Evolutionary conservation across 2,329 filamentous ascomycete genomes (phyloP).

Genomic region (Elsinoe batatas): DNA sequence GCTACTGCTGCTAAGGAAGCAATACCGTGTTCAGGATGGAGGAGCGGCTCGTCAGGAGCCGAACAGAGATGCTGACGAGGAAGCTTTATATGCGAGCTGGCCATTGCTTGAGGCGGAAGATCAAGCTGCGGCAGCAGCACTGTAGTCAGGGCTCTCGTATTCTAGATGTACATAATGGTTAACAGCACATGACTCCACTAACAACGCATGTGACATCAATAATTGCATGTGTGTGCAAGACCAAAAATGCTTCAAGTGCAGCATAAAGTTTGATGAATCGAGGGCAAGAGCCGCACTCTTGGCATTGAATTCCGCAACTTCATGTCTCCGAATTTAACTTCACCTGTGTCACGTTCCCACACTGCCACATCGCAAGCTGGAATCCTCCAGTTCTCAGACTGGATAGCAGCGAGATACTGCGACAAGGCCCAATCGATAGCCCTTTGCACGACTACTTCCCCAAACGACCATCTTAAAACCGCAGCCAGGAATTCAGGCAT

Average conservation of each 20-base stretch:
- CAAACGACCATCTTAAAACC: neutral
- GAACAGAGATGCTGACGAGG: neutral
- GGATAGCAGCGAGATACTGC: neutral
- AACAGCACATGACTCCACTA: too few relatives aligned
- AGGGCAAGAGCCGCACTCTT: neutral
- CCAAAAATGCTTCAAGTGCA: neutral
- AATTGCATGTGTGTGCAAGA: too few relatives aligned
- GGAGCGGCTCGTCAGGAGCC: too few relatives aligned
- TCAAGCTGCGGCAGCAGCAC: too few relatives aligned
- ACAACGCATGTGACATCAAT: too few relatives aligned
- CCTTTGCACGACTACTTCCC: neutral
- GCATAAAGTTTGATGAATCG: neutral
- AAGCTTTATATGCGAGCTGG: too few relatives aligned
- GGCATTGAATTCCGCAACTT: neutral
- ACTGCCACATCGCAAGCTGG: neutral
- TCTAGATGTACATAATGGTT: too few relatives aligned
- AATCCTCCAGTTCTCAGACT: neutral
- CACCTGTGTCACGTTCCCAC: neutral
- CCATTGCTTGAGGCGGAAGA: too few relatives aligned
- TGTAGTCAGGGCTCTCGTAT: too few relatives aligned
- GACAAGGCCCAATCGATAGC: neutral
- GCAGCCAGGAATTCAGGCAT: constrained; percentile 2
- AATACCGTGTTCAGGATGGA: too few relatives aligned
- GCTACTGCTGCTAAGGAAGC: neutral
- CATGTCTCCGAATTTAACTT: neutral